Conservation (phyloP, 2,329 filamentous ascomycete species). For the Cryphonectria japonica region DNA sequence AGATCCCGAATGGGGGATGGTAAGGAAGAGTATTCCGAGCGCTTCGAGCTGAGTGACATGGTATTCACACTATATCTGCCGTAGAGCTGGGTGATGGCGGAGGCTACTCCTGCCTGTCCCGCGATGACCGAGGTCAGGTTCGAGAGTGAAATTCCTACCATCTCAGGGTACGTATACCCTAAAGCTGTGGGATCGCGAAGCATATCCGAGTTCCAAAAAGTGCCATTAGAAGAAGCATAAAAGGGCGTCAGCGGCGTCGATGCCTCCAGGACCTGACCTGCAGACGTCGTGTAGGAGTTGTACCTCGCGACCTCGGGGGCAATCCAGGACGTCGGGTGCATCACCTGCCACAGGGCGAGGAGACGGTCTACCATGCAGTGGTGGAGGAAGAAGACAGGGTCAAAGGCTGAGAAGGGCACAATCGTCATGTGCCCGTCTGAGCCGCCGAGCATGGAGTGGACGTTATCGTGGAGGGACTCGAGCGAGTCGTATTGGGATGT, state of each 20-base stretch:
- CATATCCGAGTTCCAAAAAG: slow-evolving; percentile 70
- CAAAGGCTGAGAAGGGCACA: slow-evolving; percentile 74
- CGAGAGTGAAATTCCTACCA: slow-evolving; percentile 41
- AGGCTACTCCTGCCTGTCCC: slow-evolving; percentile 48
- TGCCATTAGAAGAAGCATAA: slow-evolving; percentile 57
- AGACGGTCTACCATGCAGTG: slow-evolving; percentile 77
- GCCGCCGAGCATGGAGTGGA: slow-evolving; percentile 63
- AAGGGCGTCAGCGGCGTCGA: slow-evolving; percentile 70
- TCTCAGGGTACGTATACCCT: slow-evolving; percentile 77
- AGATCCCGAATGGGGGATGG: not conserved
- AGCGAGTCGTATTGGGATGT: slow-evolving; percentile 63
- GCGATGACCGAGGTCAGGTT: slow-evolving; percentile 42
- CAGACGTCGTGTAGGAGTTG: slow-evolving; percentile 63
- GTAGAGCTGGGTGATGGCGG: slow-evolving; percentile 64
- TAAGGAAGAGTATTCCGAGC: slow-evolving; percentile 8
- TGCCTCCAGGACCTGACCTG: slow-evolving; percentile 57
- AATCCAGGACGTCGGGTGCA: slow-evolving; percentile 72
- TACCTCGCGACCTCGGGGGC: slow-evolving; percentile 56
- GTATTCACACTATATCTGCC: slow-evolving; percentile 50
- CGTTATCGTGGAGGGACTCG: slow-evolving; percentile 65
- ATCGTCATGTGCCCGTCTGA: slow-evolving; percentile 70
- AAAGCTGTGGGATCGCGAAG: slow-evolving; percentile 64
- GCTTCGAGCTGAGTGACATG: slow-evolving; percentile 33
- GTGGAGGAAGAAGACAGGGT: slow-evolving; percentile 79
- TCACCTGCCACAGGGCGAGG: slow-evolving; percentile 75